These are phyloP conservation scores for Podosphaera leucotricha DNA, from an alignment of 2,329 filamentous ascomycete species.

Conservation along the genomic window DNA sequence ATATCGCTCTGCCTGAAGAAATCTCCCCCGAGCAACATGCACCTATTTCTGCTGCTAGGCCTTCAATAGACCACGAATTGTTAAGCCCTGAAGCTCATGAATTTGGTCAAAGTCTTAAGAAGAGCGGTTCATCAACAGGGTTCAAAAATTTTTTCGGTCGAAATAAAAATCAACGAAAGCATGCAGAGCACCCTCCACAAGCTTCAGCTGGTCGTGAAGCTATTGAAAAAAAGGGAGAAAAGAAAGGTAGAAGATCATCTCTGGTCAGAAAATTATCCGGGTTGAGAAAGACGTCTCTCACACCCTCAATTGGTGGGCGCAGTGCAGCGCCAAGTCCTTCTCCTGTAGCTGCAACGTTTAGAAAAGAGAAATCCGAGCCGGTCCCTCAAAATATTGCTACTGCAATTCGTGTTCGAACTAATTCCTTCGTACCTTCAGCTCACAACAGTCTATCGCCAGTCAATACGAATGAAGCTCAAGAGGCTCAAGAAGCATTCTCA, in stretches of 20 bases:
- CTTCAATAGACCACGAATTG: constrained; percentile 9
- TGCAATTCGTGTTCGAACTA: constrained; percentile 14
- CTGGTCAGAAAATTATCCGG: constrained; percentile 19
- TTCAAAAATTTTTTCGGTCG: constrained; percentile 43
- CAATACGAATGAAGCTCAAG: constrained; percentile 31
- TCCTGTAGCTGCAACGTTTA: not conserved
- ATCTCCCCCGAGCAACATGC: not conserved
- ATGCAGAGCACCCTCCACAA: constrained; percentile 29
- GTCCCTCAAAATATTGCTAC: constrained; percentile 13
- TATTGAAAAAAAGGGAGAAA: not conserved
- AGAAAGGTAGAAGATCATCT: constrained; percentile 6
- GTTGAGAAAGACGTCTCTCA: constrained; percentile 18
- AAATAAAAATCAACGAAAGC: constrained; percentile 32
- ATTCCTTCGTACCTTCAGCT: constrained; percentile 22
- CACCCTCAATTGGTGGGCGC: constrained; percentile 3
- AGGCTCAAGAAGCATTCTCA: constrained; percentile 36
- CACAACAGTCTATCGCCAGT: constrained; percentile 32
- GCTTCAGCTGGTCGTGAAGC: constrained; percentile 21
- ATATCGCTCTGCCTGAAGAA: constrained; percentile 9
- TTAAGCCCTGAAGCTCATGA: constrained; percentile 21
- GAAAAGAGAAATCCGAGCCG: not conserved
- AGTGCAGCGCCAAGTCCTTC: not conserved
- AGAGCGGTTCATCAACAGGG: constrained; percentile 20
- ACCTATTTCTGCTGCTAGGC: constrained; percentile 7
- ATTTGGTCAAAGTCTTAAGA: constrained; percentile 20